Base-by-base conservation (phyloP, 768 basidiomycete genomes). In the Nidularia pulvinata region DNA sequence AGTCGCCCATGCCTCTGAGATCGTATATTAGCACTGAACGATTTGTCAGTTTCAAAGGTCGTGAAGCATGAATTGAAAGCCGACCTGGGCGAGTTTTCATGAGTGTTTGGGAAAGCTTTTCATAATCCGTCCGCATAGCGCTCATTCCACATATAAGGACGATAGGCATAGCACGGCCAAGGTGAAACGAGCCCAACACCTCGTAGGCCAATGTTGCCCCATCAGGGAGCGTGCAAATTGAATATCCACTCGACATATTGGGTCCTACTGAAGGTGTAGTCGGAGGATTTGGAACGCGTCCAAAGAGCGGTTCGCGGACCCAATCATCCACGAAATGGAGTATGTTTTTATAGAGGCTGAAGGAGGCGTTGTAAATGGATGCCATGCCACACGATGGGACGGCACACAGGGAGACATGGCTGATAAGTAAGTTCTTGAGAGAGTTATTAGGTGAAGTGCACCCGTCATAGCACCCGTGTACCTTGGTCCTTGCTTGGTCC, bases 1-100 rank as follows among this genome's bases (percentile, higher is more conserved):
- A 81, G 49, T 75, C 66, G 7, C 79, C 78, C 58, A 80, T 78
- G 5, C 80, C 80, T 55, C 78, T 77, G 49, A 77, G 76, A 55
- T 80, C 78, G 60, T 71, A 79, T 9, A 76, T 54, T 19, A 79
- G 59, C n/a, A 79, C 78, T 80, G 39, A 16, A 51, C 44, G 51
- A 4, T 13, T 19, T 10, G 22, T 49, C 5, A 49, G 48, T 13
- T 36, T 14, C 13, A 9, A 34, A 11, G 13, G 3, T 49, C 4
- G 3, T 33, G 19, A 11, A 49, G 10, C 7, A n/a, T 33, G 13
- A 16, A 3, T 9, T 32, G 30, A 22, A 14, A 13, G 47, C 49
- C 52, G 13, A 79, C 78, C 77, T 65, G 76, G 74, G 25, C 73
- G 72, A 7, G 62, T 70, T 51, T 65, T 57, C 37, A 69, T 64